phyloP scores from a whole-genome alignment of 352 stramenopile species.

The Phytophthora ohioensis region DNA sequence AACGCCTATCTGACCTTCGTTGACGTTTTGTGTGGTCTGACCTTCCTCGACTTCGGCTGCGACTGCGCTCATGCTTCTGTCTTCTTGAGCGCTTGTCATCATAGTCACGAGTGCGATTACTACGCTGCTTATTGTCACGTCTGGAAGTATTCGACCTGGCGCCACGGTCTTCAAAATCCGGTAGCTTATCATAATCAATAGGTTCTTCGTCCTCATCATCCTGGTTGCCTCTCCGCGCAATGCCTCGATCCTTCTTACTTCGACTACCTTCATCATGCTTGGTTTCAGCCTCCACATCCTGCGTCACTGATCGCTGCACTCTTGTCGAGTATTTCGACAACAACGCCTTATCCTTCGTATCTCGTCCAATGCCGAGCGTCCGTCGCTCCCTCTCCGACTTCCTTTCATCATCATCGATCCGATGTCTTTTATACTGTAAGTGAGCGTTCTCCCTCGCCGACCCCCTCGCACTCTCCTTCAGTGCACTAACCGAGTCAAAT shows the following conservation, averaged over 20 bases:
- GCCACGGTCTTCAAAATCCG: conserved; percentile 68
- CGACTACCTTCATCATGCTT: conserved; percentile 10
- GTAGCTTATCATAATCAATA: conserved; percentile 85
- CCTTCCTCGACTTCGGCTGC: conserved; percentile 45
- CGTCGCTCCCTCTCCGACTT: conserved; percentile 19
- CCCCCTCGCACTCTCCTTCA: conserved; percentile 61
- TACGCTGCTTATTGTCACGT: conserved; percentile 24
- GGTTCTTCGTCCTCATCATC: conserved; percentile 64
- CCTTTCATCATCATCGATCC: conserved; percentile 32
- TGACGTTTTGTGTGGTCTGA: conserved; percentile 22
- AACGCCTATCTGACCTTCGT: conserved; percentile 28
- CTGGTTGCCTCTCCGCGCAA: conserved; percentile 15
- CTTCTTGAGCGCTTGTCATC: conserved; percentile 16
- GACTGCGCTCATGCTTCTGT: conserved; percentile 38
- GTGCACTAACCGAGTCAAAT: conserved; percentile 61
- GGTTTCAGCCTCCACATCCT: conserved; percentile 36
- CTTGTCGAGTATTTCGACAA: conserved; percentile 69
- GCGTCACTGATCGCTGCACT: conserved; percentile 62
- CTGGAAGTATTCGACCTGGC: conserved; percentile 28
- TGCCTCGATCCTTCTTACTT: conserved; percentile 11
- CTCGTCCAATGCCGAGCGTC: conserved; percentile 53
- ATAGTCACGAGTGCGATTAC: conserved; percentile 11
- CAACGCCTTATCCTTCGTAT: conserved; percentile 69
- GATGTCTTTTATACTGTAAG: conserved; percentile 72
- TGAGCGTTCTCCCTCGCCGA: conserved; percentile 67